A percentile compares a stretch with the other conserved stretches of the same genome.
phyloP scores from a whole-genome alignment of 345 rosid species.

The Citrus hindsii region DNA sequence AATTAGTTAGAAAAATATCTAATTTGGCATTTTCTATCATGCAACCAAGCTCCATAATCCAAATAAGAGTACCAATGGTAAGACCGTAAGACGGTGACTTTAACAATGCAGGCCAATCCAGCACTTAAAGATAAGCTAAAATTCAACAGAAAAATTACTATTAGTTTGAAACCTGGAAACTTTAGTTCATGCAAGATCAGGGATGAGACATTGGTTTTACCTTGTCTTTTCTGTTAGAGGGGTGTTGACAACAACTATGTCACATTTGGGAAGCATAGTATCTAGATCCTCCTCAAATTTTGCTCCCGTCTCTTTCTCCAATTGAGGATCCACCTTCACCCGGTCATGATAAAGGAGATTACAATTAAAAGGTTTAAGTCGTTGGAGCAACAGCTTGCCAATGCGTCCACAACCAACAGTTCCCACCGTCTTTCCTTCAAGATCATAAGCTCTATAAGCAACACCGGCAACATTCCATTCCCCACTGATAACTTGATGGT shows the following conservation, averaged over 20 bases:
- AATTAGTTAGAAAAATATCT: background rate
- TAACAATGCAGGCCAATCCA: background rate
- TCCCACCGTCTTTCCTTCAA: slow-evolving; percentile 91
- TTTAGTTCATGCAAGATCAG: background rate
- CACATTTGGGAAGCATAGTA: slow-evolving; percentile 85
- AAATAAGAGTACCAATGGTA: background rate
- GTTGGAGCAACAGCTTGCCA: slow-evolving; percentile 80
- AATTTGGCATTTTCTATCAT: background rate
- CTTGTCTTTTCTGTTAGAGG: slow-evolving; percentile 91
- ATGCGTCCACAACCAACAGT: slow-evolving; percentile 92
- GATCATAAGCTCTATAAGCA: slow-evolving; percentile 87
- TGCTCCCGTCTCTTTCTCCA: slow-evolving; percentile 72
- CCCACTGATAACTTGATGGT: slow-evolving; percentile 73
- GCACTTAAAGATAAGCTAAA: background rate
- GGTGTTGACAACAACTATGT: slow-evolving; percentile 72
- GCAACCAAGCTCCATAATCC: background rate
- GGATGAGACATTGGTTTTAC: slow-evolving; percentile 20
- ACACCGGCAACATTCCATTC: slow-evolving; percentile 96
- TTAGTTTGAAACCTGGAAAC: background rate
- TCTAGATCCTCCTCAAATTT: slow-evolving; percentile 75
- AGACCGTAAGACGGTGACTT: background rate
- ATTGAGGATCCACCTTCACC: slow-evolving; percentile 62
- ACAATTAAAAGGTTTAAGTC: slow-evolving; percentile 89
- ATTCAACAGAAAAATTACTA: background rate
- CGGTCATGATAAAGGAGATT: slow-evolving; percentile 86